Conservation (phyloP, 179 eudicot genomes). For the Pouteria campechiana region DNA sequence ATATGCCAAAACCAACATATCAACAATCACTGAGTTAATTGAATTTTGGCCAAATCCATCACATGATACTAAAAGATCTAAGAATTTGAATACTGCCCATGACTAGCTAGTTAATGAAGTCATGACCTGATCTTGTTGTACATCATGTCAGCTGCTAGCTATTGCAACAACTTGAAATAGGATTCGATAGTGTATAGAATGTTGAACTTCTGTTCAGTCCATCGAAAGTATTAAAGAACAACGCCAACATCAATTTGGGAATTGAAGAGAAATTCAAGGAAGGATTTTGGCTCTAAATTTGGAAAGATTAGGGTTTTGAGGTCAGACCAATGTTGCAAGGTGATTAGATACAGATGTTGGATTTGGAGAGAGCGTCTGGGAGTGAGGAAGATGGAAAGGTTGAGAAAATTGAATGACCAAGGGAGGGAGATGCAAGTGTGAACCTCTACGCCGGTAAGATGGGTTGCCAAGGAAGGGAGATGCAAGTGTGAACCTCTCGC, state of each 20-base stretch:
- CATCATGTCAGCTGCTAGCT: constrained; percentile 20
- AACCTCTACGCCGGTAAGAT: too few species aligned
- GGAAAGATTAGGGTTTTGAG: constrained; percentile 14
- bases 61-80: constrained; percentile 18
- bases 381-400: too few species aligned
- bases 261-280: constrained; percentile 20
- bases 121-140: constrained; percentile 33
- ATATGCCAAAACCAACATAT: constrained; percentile 37
- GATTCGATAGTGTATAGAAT: constrained; percentile 18
- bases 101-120: constrained; percentile 24
- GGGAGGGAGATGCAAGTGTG: too few species aligned
- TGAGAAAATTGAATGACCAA: too few species aligned
- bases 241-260: constrained; percentile 13
- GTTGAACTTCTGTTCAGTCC: constrained; percentile 26
- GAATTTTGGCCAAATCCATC: constrained; percentile 17
- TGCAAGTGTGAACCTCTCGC: too few species aligned
- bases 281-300: constrained; percentile 12
- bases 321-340: constrained; percentile 41
- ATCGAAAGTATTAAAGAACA: constrained; percentile 26
- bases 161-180: constrained; percentile 22
- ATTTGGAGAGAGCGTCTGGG: too few species aligned
- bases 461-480: too few species aligned
- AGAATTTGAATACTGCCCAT: constrained; percentile 16
- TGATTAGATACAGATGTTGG: too few species aligned
- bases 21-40: constrained; percentile 29